Evolutionary conservation across 768 basidiomycete species (phyloP), one percentile per base, ranked within the genome.

Genomic region (Pleurotus tuoliensis): DNA sequence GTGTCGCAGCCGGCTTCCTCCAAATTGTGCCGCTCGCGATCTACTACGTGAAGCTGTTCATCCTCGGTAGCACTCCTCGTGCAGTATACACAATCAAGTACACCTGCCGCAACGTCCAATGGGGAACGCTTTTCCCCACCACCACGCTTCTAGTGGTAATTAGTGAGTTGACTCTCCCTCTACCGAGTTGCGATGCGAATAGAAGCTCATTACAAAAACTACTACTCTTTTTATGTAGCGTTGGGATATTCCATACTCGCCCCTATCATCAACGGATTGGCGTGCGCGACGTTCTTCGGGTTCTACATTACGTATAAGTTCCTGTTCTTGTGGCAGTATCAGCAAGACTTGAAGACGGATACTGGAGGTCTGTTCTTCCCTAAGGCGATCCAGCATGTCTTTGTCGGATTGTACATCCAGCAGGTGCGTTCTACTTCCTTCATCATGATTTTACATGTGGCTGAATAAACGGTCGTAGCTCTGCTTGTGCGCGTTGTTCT

Each of bases 341-440:
- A 90, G 55, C 87, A 93, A 67, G 82, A 86, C 3, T 67, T 79
- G 0, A 71, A 79, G 3, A 74, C 74, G 49, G 94, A 97, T 55
- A 96, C 94, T 0, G 96, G 96, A 38, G 97, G 97, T 0, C 67
- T 92, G 48, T 98, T 97, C 78, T 98, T 94, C 80, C 95, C 95
- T 20, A 91, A 87, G 70, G 96, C 97, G 4, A 83, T 98, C 24
- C 86, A 91, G 48, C 97, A 98, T 65, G 66, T 96, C 27, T 98
- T 98, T 61, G 92, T 94, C 18, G 97, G 96, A 3, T 64, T 98
- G 67, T 99, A 99, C 67, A 79, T 99, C 45, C 83, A 95, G 68
- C 87, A 97, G 67, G 66, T 61, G 61, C 39, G 48, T 56, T 7
- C 16, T 2, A 11, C 24, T 25, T 27, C 15, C 3, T 22, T 16